Conservation (phyloP, 2,329 filamentous ascomycete species). For the Xylaria sp. region DNA sequence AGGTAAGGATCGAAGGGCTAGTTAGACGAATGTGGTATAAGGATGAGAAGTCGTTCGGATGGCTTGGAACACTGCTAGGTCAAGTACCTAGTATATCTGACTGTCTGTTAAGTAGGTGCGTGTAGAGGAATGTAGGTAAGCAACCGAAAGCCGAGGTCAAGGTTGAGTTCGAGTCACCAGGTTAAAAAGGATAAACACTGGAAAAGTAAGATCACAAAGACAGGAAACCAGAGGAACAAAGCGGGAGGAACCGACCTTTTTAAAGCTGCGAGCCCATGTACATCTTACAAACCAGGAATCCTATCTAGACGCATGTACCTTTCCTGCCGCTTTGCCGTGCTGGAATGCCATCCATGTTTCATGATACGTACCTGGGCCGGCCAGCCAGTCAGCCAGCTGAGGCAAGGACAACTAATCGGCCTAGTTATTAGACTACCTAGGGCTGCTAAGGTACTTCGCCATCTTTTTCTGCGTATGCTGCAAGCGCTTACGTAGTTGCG, state of each 20-base stretch:
- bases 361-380: no score
- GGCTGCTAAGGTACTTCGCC: no score
- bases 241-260: not conserved
- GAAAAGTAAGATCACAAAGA: not conserved
- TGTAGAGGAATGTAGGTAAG: no score
- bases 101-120: not conserved
- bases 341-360: no score
- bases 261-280: not conserved
- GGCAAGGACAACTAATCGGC: no score
- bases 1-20: not conserved
- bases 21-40: not conserved
- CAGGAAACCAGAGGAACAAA: not conserved
- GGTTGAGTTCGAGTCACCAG: not conserved
- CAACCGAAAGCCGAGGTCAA: no score
- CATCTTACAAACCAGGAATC: not conserved
- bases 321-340: not conserved
- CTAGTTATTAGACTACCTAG: no score
- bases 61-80: not conserved
- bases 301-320: no score
- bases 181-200: no score
- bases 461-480: no score
- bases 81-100: not conserved
- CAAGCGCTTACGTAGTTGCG: constrained; percentile 5
- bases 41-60: not conserved
- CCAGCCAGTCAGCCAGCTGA: no score